phyloP scores from a whole-genome alignment of 2,329 filamentous ascomycete species.

The Talaromyces funiculosus region DNA sequence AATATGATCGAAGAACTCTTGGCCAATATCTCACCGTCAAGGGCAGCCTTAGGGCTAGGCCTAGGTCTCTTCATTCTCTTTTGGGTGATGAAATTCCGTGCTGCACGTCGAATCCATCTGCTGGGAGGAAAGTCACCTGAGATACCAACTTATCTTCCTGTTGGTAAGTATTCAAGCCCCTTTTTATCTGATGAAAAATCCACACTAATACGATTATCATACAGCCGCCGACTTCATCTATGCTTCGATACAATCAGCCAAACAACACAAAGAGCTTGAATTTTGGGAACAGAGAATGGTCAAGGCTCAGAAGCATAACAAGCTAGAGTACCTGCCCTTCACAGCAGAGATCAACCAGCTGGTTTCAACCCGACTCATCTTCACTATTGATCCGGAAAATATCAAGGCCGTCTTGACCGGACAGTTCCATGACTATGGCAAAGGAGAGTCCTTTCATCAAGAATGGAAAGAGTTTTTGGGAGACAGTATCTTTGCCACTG shows the following conservation, averaged over 20 bases:
- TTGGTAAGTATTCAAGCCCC: constrained; percentile 23
- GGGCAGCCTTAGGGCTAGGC: constrained; percentile 36
- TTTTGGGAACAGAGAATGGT: constrained; percentile 56
- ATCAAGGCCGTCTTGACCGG: constrained; percentile 75
- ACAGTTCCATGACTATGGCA: constrained; percentile 72
- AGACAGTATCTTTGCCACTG: constrained; percentile 72
- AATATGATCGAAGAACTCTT: constrained; percentile 49
- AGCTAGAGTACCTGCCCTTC: constrained; percentile 33
- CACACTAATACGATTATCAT: constrained; percentile 10
- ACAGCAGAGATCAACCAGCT: constrained; percentile 54
- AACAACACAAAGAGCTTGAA: constrained; percentile 53
- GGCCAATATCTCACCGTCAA: constrained; percentile 41
- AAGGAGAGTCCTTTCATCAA: constrained; percentile 67
- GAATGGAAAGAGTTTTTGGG: constrained; percentile 55
- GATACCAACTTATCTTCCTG: constrained; percentile 30
- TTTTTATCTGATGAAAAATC: background rate
- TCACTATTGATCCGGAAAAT: constrained; percentile 74
- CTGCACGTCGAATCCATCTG: constrained; percentile 24
- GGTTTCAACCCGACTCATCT: constrained; percentile 33
- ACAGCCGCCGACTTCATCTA: constrained; percentile 62
- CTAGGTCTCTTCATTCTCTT: constrained; percentile 37
- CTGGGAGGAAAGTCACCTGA: constrained; percentile 34
- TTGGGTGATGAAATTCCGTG: constrained; percentile 26
- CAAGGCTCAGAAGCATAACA: constrained; percentile 23
- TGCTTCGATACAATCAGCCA: constrained; percentile 49